Conservation (phyloP, 805 yeast genomes). For the Priceomyces fermenticarens region DNA sequence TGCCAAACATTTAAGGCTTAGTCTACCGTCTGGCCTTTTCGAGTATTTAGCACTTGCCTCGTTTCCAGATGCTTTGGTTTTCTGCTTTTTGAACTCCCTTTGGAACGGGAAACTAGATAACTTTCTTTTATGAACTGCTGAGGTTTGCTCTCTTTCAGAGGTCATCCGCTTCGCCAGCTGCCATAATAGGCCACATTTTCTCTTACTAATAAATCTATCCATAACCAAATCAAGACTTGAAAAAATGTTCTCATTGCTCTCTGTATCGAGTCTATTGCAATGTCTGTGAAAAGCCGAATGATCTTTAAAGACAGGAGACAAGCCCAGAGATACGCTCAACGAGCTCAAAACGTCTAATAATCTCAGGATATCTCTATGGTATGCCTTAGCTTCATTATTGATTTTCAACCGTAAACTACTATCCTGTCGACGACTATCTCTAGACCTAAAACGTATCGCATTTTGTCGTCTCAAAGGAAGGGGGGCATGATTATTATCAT, state of each 20-base stretch:
- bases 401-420: conserved; percentile 2
- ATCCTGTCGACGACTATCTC: conserved; percentile 1
- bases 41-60: neutral
- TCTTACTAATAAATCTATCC: conserved; percentile 10
- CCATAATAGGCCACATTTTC: conserved; percentile 12
- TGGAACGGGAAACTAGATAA: neutral
- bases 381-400: conserved; percentile 10
- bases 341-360: conserved; percentile 2
- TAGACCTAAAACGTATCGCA: conserved; percentile 22
- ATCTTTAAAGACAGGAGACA: conserved; percentile 4
- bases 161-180: neutral
- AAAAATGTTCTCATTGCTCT: conserved; percentile 5
- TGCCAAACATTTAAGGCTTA: conserved; percentile 5
- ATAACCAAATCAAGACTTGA: conserved; percentile 10
- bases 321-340: conserved; percentile 1
- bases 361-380: conserved; percentile 9
- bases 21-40: neutral
- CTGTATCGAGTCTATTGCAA: conserved; percentile 2
- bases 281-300: conserved; percentile 5
- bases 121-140: conserved; percentile 1
- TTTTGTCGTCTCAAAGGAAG: conserved; percentile 31
- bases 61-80: neutral
- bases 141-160: neutral
- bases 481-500: conserved; percentile 3
- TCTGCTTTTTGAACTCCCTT: conserved; percentile 3